phyloP scores from a whole-genome alignment of 2,329 filamentous ascomycete genomes.

The Epichloe elymi region DNA sequence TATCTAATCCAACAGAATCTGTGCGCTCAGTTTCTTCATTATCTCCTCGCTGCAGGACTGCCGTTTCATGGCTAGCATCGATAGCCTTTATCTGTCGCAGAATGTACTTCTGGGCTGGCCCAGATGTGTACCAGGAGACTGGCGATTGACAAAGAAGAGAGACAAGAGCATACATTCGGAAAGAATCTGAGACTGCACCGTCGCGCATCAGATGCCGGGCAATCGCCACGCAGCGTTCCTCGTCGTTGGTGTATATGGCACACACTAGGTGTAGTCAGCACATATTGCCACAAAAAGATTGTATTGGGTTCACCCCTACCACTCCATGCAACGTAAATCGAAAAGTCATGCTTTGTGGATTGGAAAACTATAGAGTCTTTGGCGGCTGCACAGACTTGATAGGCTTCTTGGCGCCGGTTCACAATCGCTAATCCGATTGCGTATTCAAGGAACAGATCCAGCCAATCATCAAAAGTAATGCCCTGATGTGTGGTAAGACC shows the following conservation, averaged over 20 bases:
- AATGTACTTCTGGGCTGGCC: slow-evolving; percentile 79
- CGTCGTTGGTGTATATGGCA: slow-evolving; percentile 68
- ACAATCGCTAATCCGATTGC: slow-evolving; percentile 60
- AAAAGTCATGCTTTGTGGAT: slow-evolving; percentile 52
- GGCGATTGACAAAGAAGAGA: slow-evolving; percentile 64
- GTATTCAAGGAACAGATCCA: slow-evolving; percentile 82
- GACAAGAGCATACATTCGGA: slow-evolving; percentile 70
- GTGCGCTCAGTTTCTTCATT: slow-evolving; percentile 5
- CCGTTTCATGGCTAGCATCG: slow-evolving; percentile 47
- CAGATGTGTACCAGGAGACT: slow-evolving; percentile 63
- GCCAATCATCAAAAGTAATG: slow-evolving; percentile 72
- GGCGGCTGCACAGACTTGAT: slow-evolving; percentile 66
- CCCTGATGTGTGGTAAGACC: slow-evolving; percentile 45
- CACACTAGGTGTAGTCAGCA: slow-evolving; percentile 44
- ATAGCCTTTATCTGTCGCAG: slow-evolving; percentile 83
- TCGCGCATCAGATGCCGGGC: slow-evolving; percentile 77
- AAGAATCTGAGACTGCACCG: slow-evolving; percentile 69
- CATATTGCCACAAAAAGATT: neutral
- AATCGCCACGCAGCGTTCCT: slow-evolving; percentile 58
- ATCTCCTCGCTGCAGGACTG: slow-evolving; percentile 16
- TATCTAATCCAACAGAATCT: slow-evolving; percentile 15
- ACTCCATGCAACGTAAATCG: slow-evolving; percentile 68
- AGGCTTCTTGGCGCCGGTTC: slow-evolving; percentile 58
- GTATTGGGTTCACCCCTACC: slow-evolving; percentile 31
- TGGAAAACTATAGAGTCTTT: slow-evolving; percentile 73